Evolutionary conservation across 495 filamentous ascomycete species (phyloP).

Genomic region (Neurospora discreta): DNA sequence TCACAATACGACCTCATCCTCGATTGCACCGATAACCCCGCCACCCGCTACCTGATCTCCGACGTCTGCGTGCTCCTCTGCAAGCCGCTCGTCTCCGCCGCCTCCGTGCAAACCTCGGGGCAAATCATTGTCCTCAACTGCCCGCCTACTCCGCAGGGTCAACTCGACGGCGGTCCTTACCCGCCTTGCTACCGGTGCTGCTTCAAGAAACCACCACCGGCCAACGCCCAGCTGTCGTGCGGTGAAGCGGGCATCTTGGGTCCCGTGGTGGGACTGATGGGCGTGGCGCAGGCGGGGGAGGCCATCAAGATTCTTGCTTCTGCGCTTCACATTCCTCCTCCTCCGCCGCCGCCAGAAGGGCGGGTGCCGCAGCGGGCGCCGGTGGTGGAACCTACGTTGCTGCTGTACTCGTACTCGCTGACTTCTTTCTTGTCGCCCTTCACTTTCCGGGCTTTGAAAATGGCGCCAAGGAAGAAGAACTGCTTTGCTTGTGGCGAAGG

Average conservation of each 20-base stretch:
- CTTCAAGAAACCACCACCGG: conserved; percentile 76
- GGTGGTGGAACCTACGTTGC: conserved; percentile 35
- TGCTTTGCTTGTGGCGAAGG: conserved; percentile 67
- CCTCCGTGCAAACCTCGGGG: conserved; percentile 74
- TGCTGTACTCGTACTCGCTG: conserved; percentile 60
- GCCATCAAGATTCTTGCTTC: conserved; percentile 68
- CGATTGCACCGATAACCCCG: conserved; percentile 90
- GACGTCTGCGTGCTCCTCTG: conserved; percentile 70
- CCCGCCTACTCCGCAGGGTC: conserved; percentile 39
- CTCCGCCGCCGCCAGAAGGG: background rate
- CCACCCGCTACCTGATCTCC: conserved; percentile 84
- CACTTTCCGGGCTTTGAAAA: conserved; percentile 60
- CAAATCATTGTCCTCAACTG: conserved; percentile 79
- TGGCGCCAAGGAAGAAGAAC: conserved; percentile 51
- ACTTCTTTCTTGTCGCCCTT: conserved; percentile 29
- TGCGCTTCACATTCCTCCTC: conserved; percentile 10
- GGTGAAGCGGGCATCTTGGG: conserved; percentile 89
- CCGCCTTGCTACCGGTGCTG: conserved; percentile 91
- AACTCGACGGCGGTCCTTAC: conserved; percentile 11
- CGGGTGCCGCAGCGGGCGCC: conserved; percentile 6
- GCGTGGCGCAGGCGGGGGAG: conserved; percentile 80
- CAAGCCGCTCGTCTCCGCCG: conserved; percentile 80
- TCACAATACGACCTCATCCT: conserved; percentile 68
- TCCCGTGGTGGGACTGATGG: conserved; percentile 90
- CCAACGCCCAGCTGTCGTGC: conserved; percentile 66